Percentiles rank a stretch among this genome's conserved stretches.
phyloP scores from a whole-genome alignment of 768 basidiomycete genomes.

The Hemileccinum impolitum region DNA sequence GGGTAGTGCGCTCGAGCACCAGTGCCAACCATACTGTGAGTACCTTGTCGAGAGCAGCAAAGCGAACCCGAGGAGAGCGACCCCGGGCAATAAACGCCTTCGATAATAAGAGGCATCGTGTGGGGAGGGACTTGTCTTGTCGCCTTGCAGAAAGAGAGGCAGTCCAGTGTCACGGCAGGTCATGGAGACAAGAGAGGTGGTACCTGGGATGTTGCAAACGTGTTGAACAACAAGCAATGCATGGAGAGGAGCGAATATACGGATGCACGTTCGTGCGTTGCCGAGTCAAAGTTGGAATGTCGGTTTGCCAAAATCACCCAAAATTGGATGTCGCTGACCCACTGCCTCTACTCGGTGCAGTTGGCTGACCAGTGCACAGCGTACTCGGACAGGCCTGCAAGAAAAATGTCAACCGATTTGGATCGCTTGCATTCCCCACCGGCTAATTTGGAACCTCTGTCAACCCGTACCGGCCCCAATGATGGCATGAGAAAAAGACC shows the following conservation, averaged over 20 bases:
- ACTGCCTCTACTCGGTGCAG: neutral
- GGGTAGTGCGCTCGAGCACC: neutral
- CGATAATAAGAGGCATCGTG: neutral
- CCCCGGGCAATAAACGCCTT: slow-evolving; percentile 1
- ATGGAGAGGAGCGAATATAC: slow-evolving; percentile 13
- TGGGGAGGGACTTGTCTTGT: neutral
- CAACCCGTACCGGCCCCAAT: no score
- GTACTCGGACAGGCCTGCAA: no score
- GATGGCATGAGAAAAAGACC: no score
- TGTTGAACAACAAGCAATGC: slow-evolving; percentile 2
- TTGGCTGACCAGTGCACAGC: no score
- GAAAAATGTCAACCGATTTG: no score
- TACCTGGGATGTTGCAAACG: slow-evolving; percentile 1
- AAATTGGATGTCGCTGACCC: slow-evolving; percentile 4
- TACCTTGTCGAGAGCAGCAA: slow-evolving; percentile 14
- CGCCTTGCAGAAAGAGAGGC: slow-evolving; percentile 5
- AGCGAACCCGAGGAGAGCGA: slow-evolving; percentile 12
- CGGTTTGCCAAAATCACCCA: slow-evolving; percentile 4
- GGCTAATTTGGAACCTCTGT: no score
- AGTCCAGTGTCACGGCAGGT: neutral
- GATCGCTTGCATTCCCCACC: no score
- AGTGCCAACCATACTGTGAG: slow-evolving; percentile 10
- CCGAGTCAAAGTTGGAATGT: slow-evolving; percentile 6
- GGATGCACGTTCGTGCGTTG: slow-evolving; percentile 24
- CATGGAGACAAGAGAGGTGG: no score